These are phyloP conservation scores for Aspergillus ostianus DNA, from an alignment of 495 filamentous ascomycete species.

Conservation along the genomic window DNA sequence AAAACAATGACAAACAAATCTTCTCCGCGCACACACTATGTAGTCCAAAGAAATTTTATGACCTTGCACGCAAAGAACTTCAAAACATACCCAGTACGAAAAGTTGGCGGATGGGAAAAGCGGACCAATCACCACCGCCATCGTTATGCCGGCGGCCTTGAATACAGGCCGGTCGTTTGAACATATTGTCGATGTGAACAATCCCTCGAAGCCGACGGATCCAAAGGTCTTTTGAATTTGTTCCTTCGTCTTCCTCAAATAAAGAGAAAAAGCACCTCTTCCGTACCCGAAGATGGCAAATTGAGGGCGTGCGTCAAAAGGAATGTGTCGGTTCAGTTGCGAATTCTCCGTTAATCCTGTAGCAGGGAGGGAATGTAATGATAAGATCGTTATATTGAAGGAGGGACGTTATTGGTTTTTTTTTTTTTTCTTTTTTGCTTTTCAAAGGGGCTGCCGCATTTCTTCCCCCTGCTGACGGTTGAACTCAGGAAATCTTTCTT, in stretches of 20 bases:
- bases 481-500: slow-evolving; percentile 6
- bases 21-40: not conserved
- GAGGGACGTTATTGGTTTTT: slow-evolving; percentile 7
- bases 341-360: slow-evolving; percentile 18
- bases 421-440: slow-evolving; percentile 2
- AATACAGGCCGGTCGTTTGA: slow-evolving; percentile 38
- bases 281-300: slow-evolving; percentile 15
- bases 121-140: slow-evolving; percentile 34
- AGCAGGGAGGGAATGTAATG: slow-evolving; percentile 27
- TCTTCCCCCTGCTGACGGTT: slow-evolving; percentile 20
- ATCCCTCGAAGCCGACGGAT: not conserved
- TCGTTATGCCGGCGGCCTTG: slow-evolving; percentile 35
- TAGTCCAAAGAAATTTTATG: not conserved
- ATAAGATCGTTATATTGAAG: slow-evolving; percentile 23
- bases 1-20: not conserved
- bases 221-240: not conserved
- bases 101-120: slow-evolving; percentile 61
- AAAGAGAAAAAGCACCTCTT: slow-evolving; percentile 3
- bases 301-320: slow-evolving; percentile 11
- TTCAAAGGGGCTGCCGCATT: slow-evolving; percentile 25
- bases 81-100: slow-evolving; percentile 64
- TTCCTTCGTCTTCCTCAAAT: not conserved
- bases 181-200: slow-evolving; percentile 29
- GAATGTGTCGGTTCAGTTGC: slow-evolving; percentile 19
- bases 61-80: slow-evolving; percentile 12